Conservation (phyloP, 805 yeast genomes). For the Saturnispora hagleri region DNA sequence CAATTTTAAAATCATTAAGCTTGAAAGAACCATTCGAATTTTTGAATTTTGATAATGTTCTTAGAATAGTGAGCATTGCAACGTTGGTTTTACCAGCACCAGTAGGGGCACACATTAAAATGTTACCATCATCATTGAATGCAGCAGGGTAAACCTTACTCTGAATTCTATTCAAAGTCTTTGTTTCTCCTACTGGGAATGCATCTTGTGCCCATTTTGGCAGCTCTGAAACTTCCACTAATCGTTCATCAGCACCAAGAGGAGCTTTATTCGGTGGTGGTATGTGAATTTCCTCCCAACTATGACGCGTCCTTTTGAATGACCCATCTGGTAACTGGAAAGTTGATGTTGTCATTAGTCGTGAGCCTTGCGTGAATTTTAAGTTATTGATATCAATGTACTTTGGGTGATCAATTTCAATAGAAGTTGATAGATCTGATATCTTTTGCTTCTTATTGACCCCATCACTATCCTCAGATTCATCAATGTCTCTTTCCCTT, state of each 20-base stretch:
- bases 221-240: slow-evolving; percentile 50
- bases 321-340: slow-evolving; percentile 79
- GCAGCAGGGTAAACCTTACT: slow-evolving; percentile 77
- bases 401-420: slow-evolving; percentile 32
- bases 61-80: slow-evolving; percentile 75
- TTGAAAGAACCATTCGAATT: slow-evolving; percentile 38
- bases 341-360: slow-evolving; percentile 53
- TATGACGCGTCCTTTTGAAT: slow-evolving; percentile 57
- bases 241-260: slow-evolving; percentile 26
- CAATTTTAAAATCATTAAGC: slow-evolving; percentile 57
- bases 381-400: slow-evolving; percentile 56
- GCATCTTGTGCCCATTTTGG: slow-evolving; percentile 80
- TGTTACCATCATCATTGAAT: slow-evolving; percentile 57
- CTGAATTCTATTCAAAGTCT: slow-evolving; percentile 71
- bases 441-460: slow-evolving; percentile 10
- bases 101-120: slow-evolving; percentile 91
- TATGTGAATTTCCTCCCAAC: slow-evolving; percentile 84
- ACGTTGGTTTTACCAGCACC: slow-evolving; percentile 99
- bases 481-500: slow-evolving; percentile 2
- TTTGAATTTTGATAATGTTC: slow-evolving; percentile 47
- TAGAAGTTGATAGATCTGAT: not conserved
- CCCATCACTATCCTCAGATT: slow-evolving; percentile 3
- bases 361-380: slow-evolving; percentile 65
- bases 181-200: slow-evolving; percentile 60
- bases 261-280: slow-evolving; percentile 63